phyloP scores from a whole-genome alignment of 345 rosid genomes.

The Populus alba region DNA sequence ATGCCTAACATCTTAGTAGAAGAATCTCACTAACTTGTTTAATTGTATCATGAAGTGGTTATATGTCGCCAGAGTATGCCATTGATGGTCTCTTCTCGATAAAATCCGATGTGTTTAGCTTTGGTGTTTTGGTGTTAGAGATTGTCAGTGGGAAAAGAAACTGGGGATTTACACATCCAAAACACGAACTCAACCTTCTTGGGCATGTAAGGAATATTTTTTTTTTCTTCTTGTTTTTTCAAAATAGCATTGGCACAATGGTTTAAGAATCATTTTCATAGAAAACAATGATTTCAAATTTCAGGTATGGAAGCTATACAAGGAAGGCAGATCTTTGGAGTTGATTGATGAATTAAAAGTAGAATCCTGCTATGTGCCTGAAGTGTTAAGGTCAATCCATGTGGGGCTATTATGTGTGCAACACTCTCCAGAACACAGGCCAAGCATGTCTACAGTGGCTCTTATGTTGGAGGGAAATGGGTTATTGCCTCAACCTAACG shows the following conservation, averaged over 20 bases:
- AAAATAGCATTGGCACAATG: too few relatives aligned
- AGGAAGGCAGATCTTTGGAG: constrained; percentile 20
- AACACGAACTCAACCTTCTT: constrained; percentile 14
- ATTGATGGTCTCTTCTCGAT: constrained; percentile 18
- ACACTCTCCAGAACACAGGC: constrained; percentile 33
- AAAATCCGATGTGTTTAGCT: constrained; percentile 21
- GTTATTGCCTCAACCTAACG: constrained; percentile 26
- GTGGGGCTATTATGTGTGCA: constrained; percentile 37
- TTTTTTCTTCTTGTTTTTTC: background rate
- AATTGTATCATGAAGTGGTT: constrained; percentile 2
- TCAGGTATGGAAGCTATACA: constrained; percentile 35
- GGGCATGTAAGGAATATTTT: constrained; percentile 6
- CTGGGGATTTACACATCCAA: constrained; percentile 12
- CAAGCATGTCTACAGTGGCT: constrained; percentile 36
- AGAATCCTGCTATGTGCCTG: background rate
- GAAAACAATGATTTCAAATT: background rate
- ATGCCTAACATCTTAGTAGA: background rate
- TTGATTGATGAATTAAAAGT: constrained; percentile 16
- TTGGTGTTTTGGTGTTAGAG: constrained; percentile 17
- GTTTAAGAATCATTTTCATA: background rate
- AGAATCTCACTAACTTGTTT: background rate
- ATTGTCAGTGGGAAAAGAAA: constrained; percentile 12
- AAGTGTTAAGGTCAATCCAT: constrained; percentile 20
- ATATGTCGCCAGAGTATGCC: constrained; percentile 22
- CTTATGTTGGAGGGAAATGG: constrained; percentile 32